phyloP scores from a whole-genome alignment of 371 early-diverging fungal species.

The Chytridiales sp. region DNA sequence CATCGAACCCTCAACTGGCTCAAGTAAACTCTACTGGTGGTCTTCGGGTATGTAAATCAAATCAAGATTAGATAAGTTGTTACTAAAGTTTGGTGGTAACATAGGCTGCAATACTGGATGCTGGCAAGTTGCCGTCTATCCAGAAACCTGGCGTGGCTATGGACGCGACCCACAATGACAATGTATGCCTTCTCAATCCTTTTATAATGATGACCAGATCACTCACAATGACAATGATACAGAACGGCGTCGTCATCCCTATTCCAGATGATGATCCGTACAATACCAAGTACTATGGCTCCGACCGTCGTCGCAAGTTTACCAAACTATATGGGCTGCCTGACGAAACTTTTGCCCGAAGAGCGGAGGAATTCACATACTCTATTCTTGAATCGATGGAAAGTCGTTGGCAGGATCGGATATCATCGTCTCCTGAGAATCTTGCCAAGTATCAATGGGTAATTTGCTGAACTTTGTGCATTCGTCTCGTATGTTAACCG shows the following conservation, averaged over 20 bases:
- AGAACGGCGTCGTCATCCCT: slow-evolving; percentile 20
- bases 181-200: not conserved
- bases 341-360: slow-evolving; percentile 31
- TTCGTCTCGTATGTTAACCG: not conserved
- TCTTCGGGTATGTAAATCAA: no score
- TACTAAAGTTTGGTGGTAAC: no score
- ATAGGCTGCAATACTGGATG: slow-evolving; percentile 28
- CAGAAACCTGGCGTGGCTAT: slow-evolving; percentile 25
- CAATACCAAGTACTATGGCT: slow-evolving; percentile 45
- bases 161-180: slow-evolving; percentile 11
- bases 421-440: slow-evolving; percentile 15
- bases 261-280: slow-evolving; percentile 39
- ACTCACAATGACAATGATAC: not conserved
- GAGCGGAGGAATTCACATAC: slow-evolving; percentile 27
- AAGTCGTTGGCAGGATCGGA: slow-evolving; percentile 15
- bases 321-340: slow-evolving; percentile 40
- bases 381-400: slow-evolving; percentile 35
- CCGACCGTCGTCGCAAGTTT: slow-evolving; percentile 41
- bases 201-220: no score
- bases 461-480: slow-evolving; percentile 1
- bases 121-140: slow-evolving; percentile 38
- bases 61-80: no score
- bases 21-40: no score
- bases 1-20: slow-evolving; percentile 7
- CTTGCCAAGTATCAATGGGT: slow-evolving; percentile 39